Percentiles rank a stretch among this genome's conserved stretches.
Evolutionary conservation across 192 early-diverging fungal species (phyloP).

Genomic region (Coemansia sp.): DNA sequence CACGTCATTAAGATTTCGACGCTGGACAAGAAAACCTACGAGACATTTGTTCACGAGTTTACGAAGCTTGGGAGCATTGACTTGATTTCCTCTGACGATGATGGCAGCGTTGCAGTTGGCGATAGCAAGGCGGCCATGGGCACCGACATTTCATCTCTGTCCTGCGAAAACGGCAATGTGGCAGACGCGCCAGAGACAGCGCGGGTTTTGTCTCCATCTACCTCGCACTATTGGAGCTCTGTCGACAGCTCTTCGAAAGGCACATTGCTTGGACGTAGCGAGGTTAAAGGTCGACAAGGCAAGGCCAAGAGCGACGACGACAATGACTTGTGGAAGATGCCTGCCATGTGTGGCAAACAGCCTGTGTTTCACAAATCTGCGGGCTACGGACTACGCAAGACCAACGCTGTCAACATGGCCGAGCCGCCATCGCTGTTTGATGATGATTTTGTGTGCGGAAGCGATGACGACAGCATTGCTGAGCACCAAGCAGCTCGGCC

Average conservation of each 20-base stretch:
- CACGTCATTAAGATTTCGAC: not conserved
- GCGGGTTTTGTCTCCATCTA: not conserved
- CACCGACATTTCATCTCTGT: no score
- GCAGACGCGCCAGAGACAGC: not conserved
- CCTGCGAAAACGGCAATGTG: not conserved
- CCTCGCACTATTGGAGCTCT: constrained; percentile 17
- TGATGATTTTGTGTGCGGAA: not conserved
- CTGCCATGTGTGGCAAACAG: not conserved
- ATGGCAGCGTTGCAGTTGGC: not conserved
- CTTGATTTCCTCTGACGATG: constrained; percentile 32
- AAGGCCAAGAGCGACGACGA: not conserved
- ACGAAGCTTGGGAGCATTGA: constrained; percentile 28
- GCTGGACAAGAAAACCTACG: constrained; percentile 1
- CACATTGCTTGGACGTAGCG: no score
- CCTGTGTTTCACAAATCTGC: not conserved
- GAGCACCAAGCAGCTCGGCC: constrained; percentile 8
- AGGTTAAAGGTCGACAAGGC: not conserved
- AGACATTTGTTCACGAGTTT: constrained; percentile 18
- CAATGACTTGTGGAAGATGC: not conserved
- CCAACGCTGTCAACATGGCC: not conserved
- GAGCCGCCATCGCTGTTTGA: not conserved
- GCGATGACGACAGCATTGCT: constrained; percentile 14
- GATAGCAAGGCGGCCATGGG: not conserved
- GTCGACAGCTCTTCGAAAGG: not conserved
- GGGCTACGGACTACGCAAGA: constrained; percentile 18